Base-by-base conservation (phyloP, 768 basidiomycete species). In the Kwoniella heveanensis region DNA sequence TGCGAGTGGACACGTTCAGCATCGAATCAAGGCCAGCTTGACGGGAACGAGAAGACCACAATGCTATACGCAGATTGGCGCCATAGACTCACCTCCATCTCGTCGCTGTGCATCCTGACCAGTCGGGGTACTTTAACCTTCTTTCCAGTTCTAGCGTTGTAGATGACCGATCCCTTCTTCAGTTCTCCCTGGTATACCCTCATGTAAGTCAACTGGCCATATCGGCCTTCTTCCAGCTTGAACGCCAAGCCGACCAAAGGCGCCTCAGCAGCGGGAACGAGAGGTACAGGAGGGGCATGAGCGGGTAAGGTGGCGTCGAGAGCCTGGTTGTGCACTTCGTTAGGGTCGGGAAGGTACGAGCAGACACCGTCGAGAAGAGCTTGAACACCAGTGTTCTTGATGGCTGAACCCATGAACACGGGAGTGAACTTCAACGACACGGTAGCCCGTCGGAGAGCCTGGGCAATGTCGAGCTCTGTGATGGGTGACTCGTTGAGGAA, bases 191-290 rank as follows among this genome's bases (percentile, higher is more conserved):
- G 96, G 74, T 99, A 99, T 59, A 99, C 90, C 21, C 96, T 84
- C 87, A 99, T 93, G 80, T 99, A 99, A 0, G 96, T 99, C 76
- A 99, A 82, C 80, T 99, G 96, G 10, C 96, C 96, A 76, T 91
- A 99, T 24, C 91, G 85, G 3, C 95, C 94, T 82, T 99, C 96
- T 80, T 99, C 96, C 49, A 99, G 83, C 83, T 99, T 99, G 86
- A 99, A 99, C 13, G 96, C 96, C 54, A 99, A 83, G 8, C 90
- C 94, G 63, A 99, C 90, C 27, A 98, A 84, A 2, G 94, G 91
- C 0, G 91, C 91, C 27, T 87, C 85, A 0, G 90, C 86, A 8
- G 93, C 93, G 29, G 94, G 92, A 9, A 84, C 83, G 19, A 98
- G 85, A 0, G 87, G 84, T 7, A 96, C 87, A 19, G 85, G 85